Evolutionary conservation across 345 rosid genomes (phyloP).

Genomic region (Eucalyptus camaldulensis): DNA sequence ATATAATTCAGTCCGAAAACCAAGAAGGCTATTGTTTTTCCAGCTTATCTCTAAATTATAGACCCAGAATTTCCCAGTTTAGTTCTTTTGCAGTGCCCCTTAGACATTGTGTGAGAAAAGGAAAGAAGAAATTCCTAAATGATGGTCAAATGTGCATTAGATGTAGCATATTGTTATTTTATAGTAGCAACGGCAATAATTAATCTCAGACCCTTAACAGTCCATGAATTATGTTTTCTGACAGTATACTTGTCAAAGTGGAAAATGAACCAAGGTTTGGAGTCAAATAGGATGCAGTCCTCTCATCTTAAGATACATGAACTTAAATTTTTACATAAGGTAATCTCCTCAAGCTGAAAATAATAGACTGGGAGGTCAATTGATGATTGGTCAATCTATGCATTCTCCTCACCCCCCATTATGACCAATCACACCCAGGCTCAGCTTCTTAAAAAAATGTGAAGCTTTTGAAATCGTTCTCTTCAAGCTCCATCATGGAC

Average conservation of each 20-base stretch:
- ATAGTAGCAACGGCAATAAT: neutral
- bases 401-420: neutral
- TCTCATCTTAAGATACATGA: neutral
- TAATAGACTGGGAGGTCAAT: neutral
- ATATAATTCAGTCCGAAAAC: neutral
- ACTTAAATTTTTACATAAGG: neutral
- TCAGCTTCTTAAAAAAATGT: neutral
- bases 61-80: neutral
- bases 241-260: neutral
- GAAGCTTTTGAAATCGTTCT: neutral
- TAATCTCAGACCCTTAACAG: neutral
- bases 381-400: neutral
- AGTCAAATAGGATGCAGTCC: neutral
- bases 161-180: neutral
- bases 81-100: neutral
- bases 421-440: neutral
- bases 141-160: neutral
- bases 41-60: neutral
- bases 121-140: neutral
- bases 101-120: neutral
- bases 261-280: neutral
- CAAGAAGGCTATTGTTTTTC: neutral
- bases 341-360: neutral
- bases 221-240: neutral
- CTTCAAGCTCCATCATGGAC: neutral